Evolutionary conservation across 768 basidiomycete species (phyloP), one percentile per base, ranked within the genome.

Genomic region (Royoungia palumana): DNA sequence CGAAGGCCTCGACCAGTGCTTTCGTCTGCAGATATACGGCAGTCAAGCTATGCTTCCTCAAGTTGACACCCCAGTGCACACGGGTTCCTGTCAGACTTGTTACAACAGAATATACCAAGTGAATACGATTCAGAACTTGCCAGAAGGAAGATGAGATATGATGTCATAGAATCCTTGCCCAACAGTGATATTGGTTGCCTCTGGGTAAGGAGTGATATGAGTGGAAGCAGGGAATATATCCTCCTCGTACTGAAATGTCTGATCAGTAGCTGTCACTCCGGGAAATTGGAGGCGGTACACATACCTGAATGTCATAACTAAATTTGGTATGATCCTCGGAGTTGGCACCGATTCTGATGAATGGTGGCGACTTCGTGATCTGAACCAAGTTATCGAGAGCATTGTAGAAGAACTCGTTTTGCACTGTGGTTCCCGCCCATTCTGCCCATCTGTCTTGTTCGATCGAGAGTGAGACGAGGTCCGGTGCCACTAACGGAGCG

Each of bases 371-470:
- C 2, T 82, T 78, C 5, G 81, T 76, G 24, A 83, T 69, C 30
- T 64, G 55, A 21, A 70, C 77, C 47, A 84, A 60, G 62, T 84
- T 84, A 44, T 77, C 68, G 42, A 87, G 70, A 4, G 77, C 74
- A 49, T 81, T 84, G 68, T 72, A 74, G 52, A 82, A 78, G 65
- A 85, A 87, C 16, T 74, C 49, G 57, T 87, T 86, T 28, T 69
- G 70, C 3, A 72, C 65, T 6, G 56, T 49, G 10, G 71, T 72
- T 13, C 86, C 85, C 11, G 68, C 67, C 85, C 85, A 88, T 51
- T 85, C 84, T 10, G 72, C 69, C 83, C 83, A 87, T 27, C 80
- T 71, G 54, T 87, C 85, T 63, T 83, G 79, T 57, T 86, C 86
- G 45, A 87, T 77, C 25, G 84, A 87, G 54, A 86, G 77, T 0